A percentile compares a stretch with the other conserved stretches of the same genome.
phyloP scores from a whole-genome alignment of 495 filamentous ascomycete genomes.

The Neurospora pannonica region DNA sequence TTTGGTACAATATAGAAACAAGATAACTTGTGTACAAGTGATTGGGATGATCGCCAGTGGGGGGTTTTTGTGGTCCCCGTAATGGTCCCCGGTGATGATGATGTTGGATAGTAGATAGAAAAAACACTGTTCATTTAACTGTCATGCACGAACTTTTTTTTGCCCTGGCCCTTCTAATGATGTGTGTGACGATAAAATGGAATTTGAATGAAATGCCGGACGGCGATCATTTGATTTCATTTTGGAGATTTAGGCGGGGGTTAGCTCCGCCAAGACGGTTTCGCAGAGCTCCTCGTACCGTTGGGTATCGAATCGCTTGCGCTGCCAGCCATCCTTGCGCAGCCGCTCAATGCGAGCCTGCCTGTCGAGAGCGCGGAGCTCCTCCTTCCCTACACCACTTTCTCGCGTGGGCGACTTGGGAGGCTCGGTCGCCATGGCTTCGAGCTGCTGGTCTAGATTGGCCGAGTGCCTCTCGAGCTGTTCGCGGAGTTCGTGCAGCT shows the following conservation, averaged over 20 bases:
- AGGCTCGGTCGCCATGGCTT: neutral
- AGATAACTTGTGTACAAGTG: neutral
- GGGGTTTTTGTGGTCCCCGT: neutral
- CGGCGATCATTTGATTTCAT: neutral
- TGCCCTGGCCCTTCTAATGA: neutral
- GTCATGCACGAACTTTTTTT: neutral
- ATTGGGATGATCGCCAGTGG: neutral
- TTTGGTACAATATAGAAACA: neutral
- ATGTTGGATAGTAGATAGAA: neutral
- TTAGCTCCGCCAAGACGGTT: conserved; percentile 33
- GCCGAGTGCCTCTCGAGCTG: conserved; percentile 33
- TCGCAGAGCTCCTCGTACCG: conserved; percentile 42
- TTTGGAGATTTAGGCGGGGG: neutral
- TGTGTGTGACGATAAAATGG: neutral
- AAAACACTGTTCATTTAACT: neutral
- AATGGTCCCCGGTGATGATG: neutral
- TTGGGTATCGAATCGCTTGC: conserved; percentile 39
- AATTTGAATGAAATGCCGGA: neutral
- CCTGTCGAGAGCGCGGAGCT: conserved; percentile 20
- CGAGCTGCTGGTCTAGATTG: conserved; percentile 27
- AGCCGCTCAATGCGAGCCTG: conserved; percentile 37
- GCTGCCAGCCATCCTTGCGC: conserved; percentile 34
- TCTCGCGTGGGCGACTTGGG: conserved; percentile 1
- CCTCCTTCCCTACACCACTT: conserved; percentile 15
- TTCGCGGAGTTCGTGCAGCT: conserved; percentile 28